These are phyloP conservation scores for Cetradonia linearis DNA, from an alignment of 495 filamentous ascomycete species.

Conservation along the genomic window DNA sequence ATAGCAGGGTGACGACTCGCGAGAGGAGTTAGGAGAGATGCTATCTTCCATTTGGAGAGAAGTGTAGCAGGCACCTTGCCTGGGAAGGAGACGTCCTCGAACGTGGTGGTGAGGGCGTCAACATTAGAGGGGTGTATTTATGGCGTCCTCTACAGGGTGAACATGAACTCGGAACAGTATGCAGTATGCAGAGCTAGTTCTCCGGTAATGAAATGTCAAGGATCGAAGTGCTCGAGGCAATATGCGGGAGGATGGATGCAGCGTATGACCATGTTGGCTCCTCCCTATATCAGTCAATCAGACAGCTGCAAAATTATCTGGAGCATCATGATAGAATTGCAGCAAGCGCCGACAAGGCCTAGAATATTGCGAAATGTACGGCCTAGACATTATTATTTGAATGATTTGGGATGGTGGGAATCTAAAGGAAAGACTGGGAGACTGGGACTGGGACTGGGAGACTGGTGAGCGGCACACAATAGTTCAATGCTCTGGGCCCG, in stretches of 20 bases:
- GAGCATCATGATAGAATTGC: not conserved
- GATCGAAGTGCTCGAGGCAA: not conserved
- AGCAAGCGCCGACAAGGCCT: not conserved
- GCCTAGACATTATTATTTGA: slow-evolving; percentile 1
- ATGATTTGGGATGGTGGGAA: not conserved
- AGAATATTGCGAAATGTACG: not conserved
- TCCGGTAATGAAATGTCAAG: slow-evolving; percentile 2
- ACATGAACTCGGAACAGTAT: not conserved
- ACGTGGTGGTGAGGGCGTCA: slow-evolving; percentile 11
- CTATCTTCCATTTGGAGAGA: slow-evolving; percentile 13
- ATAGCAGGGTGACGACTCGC: slow-evolving; percentile 13
- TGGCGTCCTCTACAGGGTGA: not conserved
- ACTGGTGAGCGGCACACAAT: not conserved
- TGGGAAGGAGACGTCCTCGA: slow-evolving; percentile 17
- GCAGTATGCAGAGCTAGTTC: not conserved
- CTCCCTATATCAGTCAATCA: slow-evolving; percentile 2
- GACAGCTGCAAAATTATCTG: not conserved
- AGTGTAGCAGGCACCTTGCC: slow-evolving; percentile 2
- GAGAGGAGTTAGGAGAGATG: slow-evolving; percentile 16
- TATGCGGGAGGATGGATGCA: not conserved
- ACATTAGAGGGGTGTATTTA: slow-evolving; percentile 4
- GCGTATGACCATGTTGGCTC: slow-evolving; percentile 2
- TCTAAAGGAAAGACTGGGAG: not conserved
- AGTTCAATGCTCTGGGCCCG: no score
- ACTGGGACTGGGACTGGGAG: not conserved